phyloP scores from a whole-genome alignment of 169 alveolate genomes.

The Plasmodium adleri region DNA sequence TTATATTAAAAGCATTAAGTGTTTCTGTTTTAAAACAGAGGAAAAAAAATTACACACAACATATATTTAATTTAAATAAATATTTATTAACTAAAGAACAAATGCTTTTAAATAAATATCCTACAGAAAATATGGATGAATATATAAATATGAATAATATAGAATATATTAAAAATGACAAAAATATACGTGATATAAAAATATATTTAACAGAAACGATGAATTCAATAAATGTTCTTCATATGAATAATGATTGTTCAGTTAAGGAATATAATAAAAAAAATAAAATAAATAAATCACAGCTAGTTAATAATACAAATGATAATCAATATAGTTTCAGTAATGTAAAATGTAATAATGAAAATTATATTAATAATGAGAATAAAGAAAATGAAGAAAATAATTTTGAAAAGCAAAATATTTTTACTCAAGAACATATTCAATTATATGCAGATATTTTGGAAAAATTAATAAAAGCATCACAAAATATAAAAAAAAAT shows the following conservation, averaged over 20 bases:
- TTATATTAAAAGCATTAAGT: conserved; percentile 36
- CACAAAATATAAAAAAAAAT: not conserved
- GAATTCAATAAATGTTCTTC: conserved; percentile 14
- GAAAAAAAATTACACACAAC: not conserved
- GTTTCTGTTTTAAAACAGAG: conserved; percentile 31
- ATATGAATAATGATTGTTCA: not conserved
- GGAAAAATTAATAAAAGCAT: conserved; percentile 27
- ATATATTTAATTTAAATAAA: conserved; percentile 12
- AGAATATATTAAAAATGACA: conserved; percentile 14
- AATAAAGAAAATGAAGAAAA: not conserved
- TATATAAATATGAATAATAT: conserved; percentile 38
- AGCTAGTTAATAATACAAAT: too few relatives aligned
- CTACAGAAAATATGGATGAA: conserved; percentile 1
- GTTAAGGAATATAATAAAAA: not conserved
- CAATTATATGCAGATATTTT: conserved; percentile 34
- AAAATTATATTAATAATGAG: not conserved
- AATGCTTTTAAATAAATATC: conserved; percentile 27
- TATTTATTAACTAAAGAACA: conserved; percentile 61
- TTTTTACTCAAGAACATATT: conserved; percentile 60
- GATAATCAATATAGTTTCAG: not conserved
- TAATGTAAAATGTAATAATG: not conserved
- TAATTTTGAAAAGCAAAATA: conserved; percentile 9
- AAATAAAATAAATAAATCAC: not conserved
- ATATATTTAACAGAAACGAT: conserved; percentile 14
- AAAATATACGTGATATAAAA: conserved; percentile 10